Conservation (phyloP, 306 rosid genomes). For the Fragaria iinumae region DNA sequence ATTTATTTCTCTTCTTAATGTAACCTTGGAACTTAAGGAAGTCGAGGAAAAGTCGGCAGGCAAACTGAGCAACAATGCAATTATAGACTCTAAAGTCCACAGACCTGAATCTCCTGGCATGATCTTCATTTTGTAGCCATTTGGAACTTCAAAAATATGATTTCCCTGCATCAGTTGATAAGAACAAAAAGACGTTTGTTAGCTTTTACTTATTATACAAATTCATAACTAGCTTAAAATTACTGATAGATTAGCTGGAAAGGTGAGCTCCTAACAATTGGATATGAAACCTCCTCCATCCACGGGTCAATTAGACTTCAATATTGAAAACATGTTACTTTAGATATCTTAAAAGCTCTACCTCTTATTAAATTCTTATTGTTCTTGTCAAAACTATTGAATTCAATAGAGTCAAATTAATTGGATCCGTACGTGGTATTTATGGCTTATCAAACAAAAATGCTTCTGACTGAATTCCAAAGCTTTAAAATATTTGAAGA, state of each 20-base stretch:
- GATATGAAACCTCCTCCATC: neutral
- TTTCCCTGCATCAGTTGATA: slow-evolving; percentile 58
- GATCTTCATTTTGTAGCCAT: slow-evolving; percentile 73
- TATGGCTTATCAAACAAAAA: neutral
- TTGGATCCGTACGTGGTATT: neutral
- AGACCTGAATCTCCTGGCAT: slow-evolving; percentile 61
- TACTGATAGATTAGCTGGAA: neutral
- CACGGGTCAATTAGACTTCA: neutral
- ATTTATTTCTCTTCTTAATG: neutral
- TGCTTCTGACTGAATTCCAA: neutral
- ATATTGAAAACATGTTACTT: neutral
- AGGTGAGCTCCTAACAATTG: neutral
- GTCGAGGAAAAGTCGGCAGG: neutral
- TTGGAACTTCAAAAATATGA: slow-evolving; percentile 84
- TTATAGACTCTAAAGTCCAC: slow-evolving; percentile 10
- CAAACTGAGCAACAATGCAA: neutral
- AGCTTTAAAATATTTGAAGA: neutral
- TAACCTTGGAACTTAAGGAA: neutral
- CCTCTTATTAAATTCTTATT: neutral
- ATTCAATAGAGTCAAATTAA: slow-evolving; percentile 1
- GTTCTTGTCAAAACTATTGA: neutral
- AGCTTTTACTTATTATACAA: slow-evolving; percentile 5
- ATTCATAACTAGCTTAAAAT: slow-evolving; percentile 6
- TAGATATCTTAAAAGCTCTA: neutral
- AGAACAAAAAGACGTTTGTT: slow-evolving; percentile 25